These are phyloP conservation scores for Corrigiola litoralis DNA, from an alignment of 179 eudicot species.

Conservation along the genomic window DNA sequence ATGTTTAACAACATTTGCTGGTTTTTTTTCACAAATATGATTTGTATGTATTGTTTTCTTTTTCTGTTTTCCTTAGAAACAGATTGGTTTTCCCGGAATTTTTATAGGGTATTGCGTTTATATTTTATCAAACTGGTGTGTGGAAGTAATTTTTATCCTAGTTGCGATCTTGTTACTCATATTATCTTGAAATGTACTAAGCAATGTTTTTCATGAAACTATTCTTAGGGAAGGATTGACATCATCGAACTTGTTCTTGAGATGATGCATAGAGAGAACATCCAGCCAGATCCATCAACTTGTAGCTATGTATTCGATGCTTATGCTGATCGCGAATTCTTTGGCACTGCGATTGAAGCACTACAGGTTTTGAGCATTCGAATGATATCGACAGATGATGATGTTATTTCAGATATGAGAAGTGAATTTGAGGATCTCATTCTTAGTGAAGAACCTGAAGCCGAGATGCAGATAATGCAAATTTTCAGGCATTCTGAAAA, in stretches of 20 bases:
- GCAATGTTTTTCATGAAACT: neutral
- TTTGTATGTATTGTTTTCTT: no score
- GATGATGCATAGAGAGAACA: conserved; percentile 48
- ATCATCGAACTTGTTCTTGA: conserved; percentile 54
- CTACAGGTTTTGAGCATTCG: conserved; percentile 76
- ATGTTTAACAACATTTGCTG: no score
- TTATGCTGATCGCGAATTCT: conserved; percentile 40
- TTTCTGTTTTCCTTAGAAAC: no score
- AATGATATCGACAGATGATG: conserved; percentile 62
- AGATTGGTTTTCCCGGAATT: no score
- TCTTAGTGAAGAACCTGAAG: conserved; percentile 50
- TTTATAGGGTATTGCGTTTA: no score
- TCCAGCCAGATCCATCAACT: conserved; percentile 73
- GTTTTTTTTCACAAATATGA: no score
- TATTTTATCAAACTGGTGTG: neutral
- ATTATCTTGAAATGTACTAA: neutral
- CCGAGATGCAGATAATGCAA: conserved; percentile 45
- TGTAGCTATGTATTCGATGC: conserved; percentile 59
- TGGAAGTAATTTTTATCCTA: neutral
- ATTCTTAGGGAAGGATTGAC: conserved; percentile 60
- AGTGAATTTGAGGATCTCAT: conserved; percentile 41
- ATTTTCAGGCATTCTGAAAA: conserved; percentile 31
- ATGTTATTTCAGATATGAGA: conserved; percentile 32
- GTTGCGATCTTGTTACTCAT: neutral
- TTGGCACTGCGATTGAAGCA: conserved; percentile 78